Evolutionary conservation across 805 yeast species (phyloP), one percentile per base, ranked within the genome.

Genomic region (Crinitomyces ghanaensis): DNA sequence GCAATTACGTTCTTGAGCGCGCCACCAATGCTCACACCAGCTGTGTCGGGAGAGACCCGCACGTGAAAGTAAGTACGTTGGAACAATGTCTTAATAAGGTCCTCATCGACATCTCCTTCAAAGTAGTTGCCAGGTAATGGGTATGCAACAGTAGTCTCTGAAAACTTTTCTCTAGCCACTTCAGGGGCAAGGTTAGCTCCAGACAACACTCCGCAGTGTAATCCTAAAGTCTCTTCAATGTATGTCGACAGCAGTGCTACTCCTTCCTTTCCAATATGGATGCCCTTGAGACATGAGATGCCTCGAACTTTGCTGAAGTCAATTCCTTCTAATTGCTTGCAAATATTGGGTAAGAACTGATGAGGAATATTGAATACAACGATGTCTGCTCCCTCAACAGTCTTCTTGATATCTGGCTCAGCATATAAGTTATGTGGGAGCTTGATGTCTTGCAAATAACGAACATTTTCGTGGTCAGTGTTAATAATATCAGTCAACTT

Each of bases 11-110:
- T 91, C 66, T 91, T 91, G 59, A 91, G 71, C 7, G 98, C 98
- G 55, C 98, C 98, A 28, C 95, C 93, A 40, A 91, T 72, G 2
- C 95, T 83, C 38, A 85, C 91, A 56, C 98, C 98, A 16, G 93
- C 93, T 37, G 88, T 93, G 57, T 91, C 98, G 39, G 76, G 76
- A 38, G 84, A 72, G 39, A 88, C 93, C 52, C 82, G 71, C 25
- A 91, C 98, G 60, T 91, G 97, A 83, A 91, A 91, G 68, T 91
- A 91, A 21, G 93, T 88, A 66, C 97, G 77, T 68, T 91, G 97
- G 81, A 91, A 88, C 33, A 85, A 68, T 40, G 75, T 75, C 59
- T 77, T 83, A 54, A 88, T 65, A 21, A 80, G 71, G 26, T 57
- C 57, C 42, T 74, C 73, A 56, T 82, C 93, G 38, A 82, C 73